phyloP scores from a whole-genome alignment of 306 rosid species.

The Sechiopsis laciniata region DNA sequence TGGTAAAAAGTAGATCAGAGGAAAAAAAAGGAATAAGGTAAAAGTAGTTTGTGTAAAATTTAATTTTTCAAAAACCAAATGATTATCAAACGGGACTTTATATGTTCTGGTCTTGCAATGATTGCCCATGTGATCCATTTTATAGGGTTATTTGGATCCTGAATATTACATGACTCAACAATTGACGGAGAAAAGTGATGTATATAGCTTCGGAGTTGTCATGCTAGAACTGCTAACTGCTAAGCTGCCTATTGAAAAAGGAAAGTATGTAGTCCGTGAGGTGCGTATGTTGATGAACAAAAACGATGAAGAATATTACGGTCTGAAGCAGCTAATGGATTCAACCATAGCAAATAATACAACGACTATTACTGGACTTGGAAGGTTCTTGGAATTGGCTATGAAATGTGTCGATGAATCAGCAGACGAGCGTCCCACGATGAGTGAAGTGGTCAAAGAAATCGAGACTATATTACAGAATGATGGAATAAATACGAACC shows the following conservation, averaged over 20 bases:
- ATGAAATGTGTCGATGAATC: constrained; percentile 84
- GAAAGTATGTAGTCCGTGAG: constrained; percentile 78
- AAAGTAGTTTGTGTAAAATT: no score
- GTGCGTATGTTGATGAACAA: constrained; percentile 40
- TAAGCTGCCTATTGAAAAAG: constrained; percentile 77
- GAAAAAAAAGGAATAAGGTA: no score
- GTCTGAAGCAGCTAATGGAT: constrained; percentile 62
- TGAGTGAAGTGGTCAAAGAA: constrained; percentile 74
- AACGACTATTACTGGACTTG: constrained; percentile 45
- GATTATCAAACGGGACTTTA: neutral
- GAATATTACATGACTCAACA: constrained; percentile 95
- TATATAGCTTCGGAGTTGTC: constrained; percentile 86
- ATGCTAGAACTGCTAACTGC: constrained; percentile 81
- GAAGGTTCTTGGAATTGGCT: constrained; percentile 68
- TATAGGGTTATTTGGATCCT: constrained; percentile 92
- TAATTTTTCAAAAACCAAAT: no score
- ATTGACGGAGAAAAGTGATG: constrained; percentile 80
- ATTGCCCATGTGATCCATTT: neutral
- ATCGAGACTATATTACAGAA: constrained; percentile 67
- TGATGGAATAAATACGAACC: constrained; percentile 76
- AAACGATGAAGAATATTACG: constrained; percentile 53
- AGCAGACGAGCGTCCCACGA: constrained; percentile 74
- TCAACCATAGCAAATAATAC: constrained; percentile 43
- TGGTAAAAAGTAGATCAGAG: no score
- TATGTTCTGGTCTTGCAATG: neutral